Base-by-base conservation (phyloP, 768 basidiomycete species). In the Rhizopogon rudus region DNA sequence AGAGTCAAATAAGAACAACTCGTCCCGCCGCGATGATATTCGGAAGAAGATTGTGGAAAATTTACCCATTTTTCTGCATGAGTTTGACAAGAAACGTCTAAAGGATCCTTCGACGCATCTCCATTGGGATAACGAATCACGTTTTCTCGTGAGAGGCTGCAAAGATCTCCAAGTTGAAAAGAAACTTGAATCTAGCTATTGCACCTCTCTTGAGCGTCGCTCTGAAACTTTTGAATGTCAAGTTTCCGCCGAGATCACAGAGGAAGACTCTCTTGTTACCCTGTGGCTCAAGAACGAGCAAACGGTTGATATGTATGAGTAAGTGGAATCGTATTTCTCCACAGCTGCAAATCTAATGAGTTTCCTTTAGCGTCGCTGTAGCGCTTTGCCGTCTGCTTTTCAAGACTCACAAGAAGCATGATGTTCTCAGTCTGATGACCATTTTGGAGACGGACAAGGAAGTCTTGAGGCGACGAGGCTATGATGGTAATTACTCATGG, bases 361-460 rank as follows among this genome's bases (percentile, higher is more conserved):
- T 31, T 53, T 46, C 35, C 14, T 4, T 35, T 48, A 93, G 91
- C 67, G 86, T 96, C 9, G 86, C 93, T 0, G 84, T 83, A 1
- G 85, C 88, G 0, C 75, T 97, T 17, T 91, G 90, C 66, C 83
- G 84, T 13, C 70, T 87, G 3, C 71, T 95, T 39, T 88, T 96
- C 60, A 79, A 86, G 51, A 75, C 81, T 2, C 84, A 86, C 1
- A 86, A 87, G 67, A 80, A 84, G 14, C 90, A 93, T 63, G 93
- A 98, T 65, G 84, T 88, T 0, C 73, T 97, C 9, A 69, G 96
- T 8, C 84, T 97, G 59, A 88, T 91, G 81, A 95, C 93, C 0
- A 91, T 98, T 45, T 76, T 98, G 14, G 89, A 90, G 0, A 95
- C 93, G 0, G 88, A 93, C 54, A 70, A 96, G 17, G 78, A 83